phyloP scores from a whole-genome alignment of 2,329 filamentous ascomycete species.

The Thelonectria discophora region DNA sequence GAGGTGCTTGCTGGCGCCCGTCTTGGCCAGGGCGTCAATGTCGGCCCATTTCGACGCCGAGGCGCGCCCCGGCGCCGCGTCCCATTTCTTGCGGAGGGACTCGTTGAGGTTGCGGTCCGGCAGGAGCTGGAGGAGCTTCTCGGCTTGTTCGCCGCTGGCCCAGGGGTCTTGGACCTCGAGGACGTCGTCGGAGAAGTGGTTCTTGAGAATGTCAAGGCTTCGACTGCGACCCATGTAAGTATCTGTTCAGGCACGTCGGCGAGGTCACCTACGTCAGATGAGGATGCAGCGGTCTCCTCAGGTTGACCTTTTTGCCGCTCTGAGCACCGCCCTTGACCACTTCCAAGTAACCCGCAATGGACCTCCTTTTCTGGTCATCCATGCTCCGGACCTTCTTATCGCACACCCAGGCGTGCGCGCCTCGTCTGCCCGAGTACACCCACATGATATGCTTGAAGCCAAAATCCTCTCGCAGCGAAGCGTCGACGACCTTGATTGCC shows the following conservation, averaged over 20 bases:
- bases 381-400: slow-evolving; percentile 85
- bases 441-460: slow-evolving; percentile 97
- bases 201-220: slow-evolving; percentile 84
- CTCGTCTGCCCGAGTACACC: slow-evolving; percentile 97
- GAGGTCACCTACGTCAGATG: slow-evolving; percentile 72
- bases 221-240: slow-evolving; percentile 60
- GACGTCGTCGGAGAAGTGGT: slow-evolving; percentile 85
- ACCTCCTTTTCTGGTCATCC: slow-evolving; percentile 84
- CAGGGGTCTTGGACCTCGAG: slow-evolving; percentile 89
- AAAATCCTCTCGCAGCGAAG: slow-evolving; percentile 89
- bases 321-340: slow-evolving; percentile 87
- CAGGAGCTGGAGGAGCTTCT: slow-evolving; percentile 83
- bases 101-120: slow-evolving; percentile 82
- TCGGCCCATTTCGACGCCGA: slow-evolving; percentile 91
- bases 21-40: slow-evolving; percentile 85
- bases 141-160: slow-evolving; percentile 72
- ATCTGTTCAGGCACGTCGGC: not conserved
- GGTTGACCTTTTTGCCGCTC: slow-evolving; percentile 85
- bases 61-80: slow-evolving; percentile 77
- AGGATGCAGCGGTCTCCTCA: slow-evolving; percentile 86
- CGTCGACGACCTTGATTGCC: slow-evolving; percentile 93
- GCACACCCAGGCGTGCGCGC: slow-evolving; percentile 98
- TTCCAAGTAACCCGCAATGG: slow-evolving; percentile 90
- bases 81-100: slow-evolving; percentile 89
- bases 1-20: slow-evolving; percentile 75